These are phyloP conservation scores for Arthroderma sp. DNA, from an alignment of 2,329 filamentous ascomycete genomes.

Conservation along the genomic window DNA sequence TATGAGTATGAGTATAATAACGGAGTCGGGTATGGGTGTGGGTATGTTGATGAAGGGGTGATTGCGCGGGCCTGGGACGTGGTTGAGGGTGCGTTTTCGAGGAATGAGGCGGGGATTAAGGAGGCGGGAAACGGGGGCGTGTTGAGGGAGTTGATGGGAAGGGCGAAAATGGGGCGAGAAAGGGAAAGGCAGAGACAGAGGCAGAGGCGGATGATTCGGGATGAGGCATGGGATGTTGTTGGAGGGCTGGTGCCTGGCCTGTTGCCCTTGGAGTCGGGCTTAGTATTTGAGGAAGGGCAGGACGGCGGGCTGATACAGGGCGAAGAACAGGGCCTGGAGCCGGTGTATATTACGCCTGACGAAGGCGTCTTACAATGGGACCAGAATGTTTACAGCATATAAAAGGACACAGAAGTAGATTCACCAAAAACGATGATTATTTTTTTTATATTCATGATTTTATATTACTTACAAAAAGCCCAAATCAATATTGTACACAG, in stretches of 20 bases:
- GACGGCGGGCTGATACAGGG: too few species aligned
- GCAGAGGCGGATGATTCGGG: too few species aligned
- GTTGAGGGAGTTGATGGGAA: background rate
- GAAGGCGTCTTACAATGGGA: too few species aligned
- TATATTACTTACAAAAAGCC: slow-evolving; percentile 2
- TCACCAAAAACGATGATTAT: slow-evolving; percentile 4
- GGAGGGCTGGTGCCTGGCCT: background rate
- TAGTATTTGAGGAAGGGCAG: background rate
- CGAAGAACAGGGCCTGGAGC: too few species aligned
- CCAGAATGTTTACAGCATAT: too few species aligned
- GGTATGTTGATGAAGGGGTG: slow-evolving; percentile 2
- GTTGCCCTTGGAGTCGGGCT: background rate
- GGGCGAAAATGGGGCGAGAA: background rate
- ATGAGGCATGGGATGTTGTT: too few species aligned
- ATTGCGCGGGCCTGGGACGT: background rate
- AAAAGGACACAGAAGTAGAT: background rate
- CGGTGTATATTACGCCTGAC: too few species aligned
- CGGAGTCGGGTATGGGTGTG: too few species aligned
- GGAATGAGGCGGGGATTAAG: background rate
- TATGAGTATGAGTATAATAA: background rate
- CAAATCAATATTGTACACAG: background rate
- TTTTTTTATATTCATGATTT: background rate
- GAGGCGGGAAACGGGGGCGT: background rate
- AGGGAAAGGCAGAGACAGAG: too few species aligned
- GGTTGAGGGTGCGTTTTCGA: background rate